Percentiles rank a stretch among this genome's conserved stretches.
phyloP scores from a whole-genome alignment of 2,329 filamentous ascomycete species.

The Pseudogymnoascus sp. region DNA sequence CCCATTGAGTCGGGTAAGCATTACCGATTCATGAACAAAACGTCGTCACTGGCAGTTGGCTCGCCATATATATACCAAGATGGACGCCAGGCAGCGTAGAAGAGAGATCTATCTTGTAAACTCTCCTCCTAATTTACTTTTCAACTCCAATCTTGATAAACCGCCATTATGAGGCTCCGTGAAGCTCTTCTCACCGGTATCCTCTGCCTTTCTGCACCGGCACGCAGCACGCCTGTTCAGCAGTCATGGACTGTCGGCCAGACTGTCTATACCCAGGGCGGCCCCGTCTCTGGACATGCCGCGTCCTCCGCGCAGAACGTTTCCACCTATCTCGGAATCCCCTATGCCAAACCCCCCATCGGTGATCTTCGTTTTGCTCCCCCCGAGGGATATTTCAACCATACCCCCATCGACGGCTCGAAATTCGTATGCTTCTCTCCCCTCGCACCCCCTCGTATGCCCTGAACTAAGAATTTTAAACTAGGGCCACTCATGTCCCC shows the following conservation, averaged over 20 bases:
- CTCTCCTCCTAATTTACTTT: neutral
- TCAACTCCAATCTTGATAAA: neutral
- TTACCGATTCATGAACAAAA: neutral
- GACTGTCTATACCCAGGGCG: slow-evolving; percentile 23
- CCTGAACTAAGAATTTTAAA: neutral
- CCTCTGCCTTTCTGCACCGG: neutral
- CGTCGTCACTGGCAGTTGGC: neutral
- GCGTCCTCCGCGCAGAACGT: slow-evolving; percentile 19
- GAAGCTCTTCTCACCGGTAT: neutral
- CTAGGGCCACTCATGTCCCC: neutral
- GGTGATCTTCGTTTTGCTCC: slow-evolving; percentile 33
- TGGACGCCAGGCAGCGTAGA: neutral
- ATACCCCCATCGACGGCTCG: slow-evolving; percentile 18
- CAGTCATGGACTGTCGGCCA: slow-evolving; percentile 18
- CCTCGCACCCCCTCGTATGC: neutral
- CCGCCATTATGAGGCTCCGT: neutral
- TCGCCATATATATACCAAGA: neutral
- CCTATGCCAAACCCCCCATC: slow-evolving; percentile 33
- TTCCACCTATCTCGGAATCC: slow-evolving; percentile 34
- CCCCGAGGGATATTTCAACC: slow-evolving; percentile 22
- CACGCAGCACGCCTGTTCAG: neutral
- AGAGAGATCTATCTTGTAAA: neutral
- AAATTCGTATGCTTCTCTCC: slow-evolving; percentile 18
- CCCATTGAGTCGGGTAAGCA: neutral
- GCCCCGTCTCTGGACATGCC: slow-evolving; percentile 23